Evolutionary conservation across 208 protist genomes (phyloP).

Genomic region (Leishmania guyanensis): DNA sequence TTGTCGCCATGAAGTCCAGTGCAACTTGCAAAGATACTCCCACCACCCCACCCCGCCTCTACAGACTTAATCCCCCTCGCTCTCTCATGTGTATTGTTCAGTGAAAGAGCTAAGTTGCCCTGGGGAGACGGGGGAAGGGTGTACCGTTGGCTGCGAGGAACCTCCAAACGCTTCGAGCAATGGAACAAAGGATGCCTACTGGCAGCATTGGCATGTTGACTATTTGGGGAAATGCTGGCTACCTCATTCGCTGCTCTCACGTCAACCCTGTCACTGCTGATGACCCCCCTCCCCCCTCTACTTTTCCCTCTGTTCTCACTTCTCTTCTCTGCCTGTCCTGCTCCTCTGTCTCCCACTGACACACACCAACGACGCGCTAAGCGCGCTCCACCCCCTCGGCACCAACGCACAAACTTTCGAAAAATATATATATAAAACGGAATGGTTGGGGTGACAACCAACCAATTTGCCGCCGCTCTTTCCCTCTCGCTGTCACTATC

Average conservation of each 20-base stretch:
- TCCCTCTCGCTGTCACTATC: not conserved
- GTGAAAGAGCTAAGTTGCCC: not conserved
- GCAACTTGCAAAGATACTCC: not conserved
- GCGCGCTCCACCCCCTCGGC: not conserved
- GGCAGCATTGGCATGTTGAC: not conserved
- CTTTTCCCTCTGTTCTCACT: not conserved
- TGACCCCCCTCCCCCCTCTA: not conserved
- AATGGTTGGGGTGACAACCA: not conserved
- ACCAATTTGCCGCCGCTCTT: not conserved
- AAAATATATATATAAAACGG: not conserved
- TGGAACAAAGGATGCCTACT: not conserved
- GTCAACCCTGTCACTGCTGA: not conserved
- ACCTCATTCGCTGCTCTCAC: not conserved
- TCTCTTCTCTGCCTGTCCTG: not conserved
- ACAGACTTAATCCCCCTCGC: not conserved
- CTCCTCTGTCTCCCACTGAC: not conserved
- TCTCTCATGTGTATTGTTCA: not conserved
- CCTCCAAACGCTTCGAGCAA: not conserved
- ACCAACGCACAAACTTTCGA: not conserved
- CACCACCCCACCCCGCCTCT: not conserved
- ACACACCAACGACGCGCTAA: not conserved
- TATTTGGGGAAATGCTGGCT: not conserved
- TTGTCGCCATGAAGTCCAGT: not conserved
- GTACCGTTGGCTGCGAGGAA: not conserved
- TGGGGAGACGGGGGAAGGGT: not conserved